Conservation (phyloP, 768 basidiomycete genomes). For the Leccinum longicurvipes region DNA sequence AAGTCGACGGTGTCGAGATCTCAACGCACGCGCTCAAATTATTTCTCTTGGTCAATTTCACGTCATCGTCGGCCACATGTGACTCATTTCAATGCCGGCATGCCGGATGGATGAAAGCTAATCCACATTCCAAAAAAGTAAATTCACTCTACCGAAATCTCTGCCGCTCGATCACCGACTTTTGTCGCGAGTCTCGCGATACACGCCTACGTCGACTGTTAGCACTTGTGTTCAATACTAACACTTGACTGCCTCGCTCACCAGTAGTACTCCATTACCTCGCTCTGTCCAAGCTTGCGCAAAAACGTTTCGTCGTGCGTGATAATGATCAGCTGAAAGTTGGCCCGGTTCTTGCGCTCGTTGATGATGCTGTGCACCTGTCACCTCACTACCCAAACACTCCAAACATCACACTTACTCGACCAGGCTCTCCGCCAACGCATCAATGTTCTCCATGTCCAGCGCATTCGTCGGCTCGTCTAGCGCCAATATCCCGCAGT, state of each 20-base stretch:
- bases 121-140: conserved; percentile 9
- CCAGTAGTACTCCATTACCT: conserved; percentile 97
- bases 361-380: conserved; percentile 75
- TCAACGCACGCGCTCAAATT: conserved; percentile 9
- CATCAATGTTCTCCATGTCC: conserved; percentile 94
- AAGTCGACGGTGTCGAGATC: conserved; percentile 11
- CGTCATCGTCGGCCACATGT: conserved; percentile 9
- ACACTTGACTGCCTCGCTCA: neutral
- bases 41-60: neutral
- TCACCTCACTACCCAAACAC: neutral
- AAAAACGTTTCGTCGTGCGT: conserved; percentile 98
- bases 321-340: conserved; percentile 96
- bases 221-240: neutral
- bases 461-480: conserved; percentile 98
- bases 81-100: conserved; percentile 2
- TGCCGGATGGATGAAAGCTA: conserved; percentile 8
- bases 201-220: conserved; percentile 63
- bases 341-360: conserved; percentile 82
- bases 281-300: conserved; percentile 80
- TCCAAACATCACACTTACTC: conserved; percentile 59
- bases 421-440: conserved; percentile 84
- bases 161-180: conserved; percentile 73
- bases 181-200: conserved; percentile 64
- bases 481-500: conserved; percentile 94
- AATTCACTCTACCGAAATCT: conserved; percentile 49